Evolutionary conservation across 805 yeast species (phyloP).

Genomic region (Ogataea corticis): DNA sequence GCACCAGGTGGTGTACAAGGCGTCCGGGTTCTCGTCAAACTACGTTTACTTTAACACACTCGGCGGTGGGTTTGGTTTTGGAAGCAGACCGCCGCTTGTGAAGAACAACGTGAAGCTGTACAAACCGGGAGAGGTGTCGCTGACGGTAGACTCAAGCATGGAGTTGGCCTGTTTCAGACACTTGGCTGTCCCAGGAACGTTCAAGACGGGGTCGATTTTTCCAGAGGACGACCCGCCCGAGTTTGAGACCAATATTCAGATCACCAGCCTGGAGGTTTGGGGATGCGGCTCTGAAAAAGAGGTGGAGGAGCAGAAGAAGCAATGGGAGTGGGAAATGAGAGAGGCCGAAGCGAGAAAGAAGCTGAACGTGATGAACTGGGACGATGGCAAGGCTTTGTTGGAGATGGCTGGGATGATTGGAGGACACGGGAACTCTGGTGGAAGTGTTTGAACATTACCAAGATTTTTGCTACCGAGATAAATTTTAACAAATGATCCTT

Average conservation of each 20-base stretch:
- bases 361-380: conserved; percentile 62
- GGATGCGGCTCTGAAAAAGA: conserved; percentile 85
- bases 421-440: conserved; percentile 44
- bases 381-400: conserved; percentile 81
- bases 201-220: conserved; percentile 38
- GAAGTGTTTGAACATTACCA: conserved; percentile 48
- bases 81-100: conserved; percentile 62
- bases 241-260: conserved; percentile 69
- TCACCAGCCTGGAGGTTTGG: conserved; percentile 85
- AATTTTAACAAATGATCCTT: no score
- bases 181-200: conserved; percentile 55
- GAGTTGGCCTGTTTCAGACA: conserved; percentile 84
- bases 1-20: conserved; percentile 52
- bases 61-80: conserved; percentile 86
- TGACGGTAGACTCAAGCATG: conserved; percentile 73
- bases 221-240: conserved; percentile 32
- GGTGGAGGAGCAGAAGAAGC: conserved; percentile 68
- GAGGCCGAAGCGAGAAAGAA: conserved; percentile 80
- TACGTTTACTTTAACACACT: conserved; percentile 65
- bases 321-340: conserved; percentile 90
- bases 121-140: conserved; percentile 73
- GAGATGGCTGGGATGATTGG: conserved; percentile 78
- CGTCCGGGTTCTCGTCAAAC: conserved; percentile 22
- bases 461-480: no score
- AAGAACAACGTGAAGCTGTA: conserved; percentile 46